Percentiles rank a stretch among this genome's conserved stretches.
These are phyloP conservation scores for Dipteronia sinensis DNA, from an alignment of 345 rosid species.

Conservation along the genomic window DNA sequence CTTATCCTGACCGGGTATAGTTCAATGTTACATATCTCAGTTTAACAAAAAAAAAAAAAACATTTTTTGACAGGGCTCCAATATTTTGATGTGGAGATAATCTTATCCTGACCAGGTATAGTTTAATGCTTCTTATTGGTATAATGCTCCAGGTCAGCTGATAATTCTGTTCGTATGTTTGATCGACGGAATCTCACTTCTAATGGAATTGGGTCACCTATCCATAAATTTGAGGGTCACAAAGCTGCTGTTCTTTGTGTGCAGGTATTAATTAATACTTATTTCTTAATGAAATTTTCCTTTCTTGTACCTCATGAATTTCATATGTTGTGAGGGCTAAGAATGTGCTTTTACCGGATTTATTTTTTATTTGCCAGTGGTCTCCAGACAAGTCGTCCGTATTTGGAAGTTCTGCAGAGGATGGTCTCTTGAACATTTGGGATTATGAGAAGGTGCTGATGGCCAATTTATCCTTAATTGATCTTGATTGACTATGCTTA, in stretches of 20 bases:
- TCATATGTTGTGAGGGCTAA: neutral
- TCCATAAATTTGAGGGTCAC: constrained; percentile 85
- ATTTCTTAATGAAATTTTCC: neutral
- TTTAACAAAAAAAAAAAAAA: neutral
- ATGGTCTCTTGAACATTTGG: constrained; percentile 93
- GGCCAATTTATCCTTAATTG: neutral
- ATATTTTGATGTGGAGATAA: constrained; percentile 15
- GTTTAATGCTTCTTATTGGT: constrained; percentile 10
- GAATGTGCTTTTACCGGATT: constrained; percentile 12
- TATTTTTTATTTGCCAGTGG: constrained; percentile 55
- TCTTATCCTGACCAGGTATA: neutral
- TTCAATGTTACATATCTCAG: constrained; percentile 9
- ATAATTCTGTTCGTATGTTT: constrained; percentile 84
- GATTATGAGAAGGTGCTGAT: constrained; percentile 78
- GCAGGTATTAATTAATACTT: constrained; percentile 53
- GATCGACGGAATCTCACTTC: constrained; percentile 88
- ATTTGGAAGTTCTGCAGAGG: constrained; percentile 96
- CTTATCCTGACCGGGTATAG: constrained; percentile 90
- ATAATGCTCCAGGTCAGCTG: constrained; percentile 74
- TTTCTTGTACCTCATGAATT: neutral
- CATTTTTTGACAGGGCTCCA: neutral
- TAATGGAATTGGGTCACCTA: constrained; percentile 75
- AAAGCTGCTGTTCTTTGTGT: constrained; percentile 91
- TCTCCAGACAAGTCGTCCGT: constrained; percentile 87
- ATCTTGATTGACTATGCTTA: neutral